Base-by-base conservation (phyloP, 345 rosid genomes). In the Linum trigynum region DNA sequence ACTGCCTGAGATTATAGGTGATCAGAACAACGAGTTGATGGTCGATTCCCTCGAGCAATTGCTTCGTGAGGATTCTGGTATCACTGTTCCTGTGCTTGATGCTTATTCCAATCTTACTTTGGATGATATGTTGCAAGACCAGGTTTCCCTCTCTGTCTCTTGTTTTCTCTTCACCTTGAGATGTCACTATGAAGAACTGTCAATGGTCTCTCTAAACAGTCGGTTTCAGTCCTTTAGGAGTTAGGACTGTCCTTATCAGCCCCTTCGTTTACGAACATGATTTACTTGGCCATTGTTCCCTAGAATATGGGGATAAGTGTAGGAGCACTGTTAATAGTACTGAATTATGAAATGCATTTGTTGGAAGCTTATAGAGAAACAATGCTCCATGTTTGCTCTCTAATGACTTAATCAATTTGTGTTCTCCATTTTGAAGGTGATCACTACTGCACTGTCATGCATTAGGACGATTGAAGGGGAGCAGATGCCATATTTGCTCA, bases 1-100 rank as follows among this genome's bases (percentile, higher is more conserved):
- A 1, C 80, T 90, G 75, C 95, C 97, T 11, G 95, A 90, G 83
- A 86, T 89, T 59, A 79, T 89, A 5, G 90, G 87, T 11, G 92
- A 85, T 75, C 86, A 78, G 23, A 82, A 77, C 68, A 76, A 74
- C 65, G 78, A 64, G 40, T 62, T 66, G 62, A 83, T 89, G 63
- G 76, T 89, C 56, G 84, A 83, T 73, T 85, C 86, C 64, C 81
- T 90, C 1, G 90, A 86, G 67, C 78, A 84, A 63, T 79, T 90
- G 90, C 90, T 90, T 48, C 85, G 70, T 59, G 97, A 90, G 68
- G 97, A 90, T 78, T 84, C 88, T 8, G 71, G 81, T 48, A 72
- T 90, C 51, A 79, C 83, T 56, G 85, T 90, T 51, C 81, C 92
- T 5, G 90, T 85, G 57, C 86, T 90, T 4, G 97, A 90, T 72